Percentiles rank a stretch among this genome's conserved stretches.
These are phyloP conservation scores for Potentilla sterilis DNA, from an alignment of 306 rosid species.

Conservation along the genomic window DNA sequence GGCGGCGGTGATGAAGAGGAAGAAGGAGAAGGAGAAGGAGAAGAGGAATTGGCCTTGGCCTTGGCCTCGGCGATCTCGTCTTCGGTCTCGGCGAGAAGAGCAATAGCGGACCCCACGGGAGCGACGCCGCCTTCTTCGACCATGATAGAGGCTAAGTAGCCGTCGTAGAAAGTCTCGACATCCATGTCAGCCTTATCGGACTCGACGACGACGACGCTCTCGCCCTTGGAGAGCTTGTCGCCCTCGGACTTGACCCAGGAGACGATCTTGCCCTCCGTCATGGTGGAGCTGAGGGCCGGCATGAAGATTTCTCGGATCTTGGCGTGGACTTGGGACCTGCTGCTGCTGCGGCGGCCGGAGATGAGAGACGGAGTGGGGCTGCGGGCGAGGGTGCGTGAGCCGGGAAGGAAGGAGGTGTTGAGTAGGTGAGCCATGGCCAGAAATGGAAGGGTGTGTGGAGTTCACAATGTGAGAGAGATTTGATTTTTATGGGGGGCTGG, in stretches of 20 bases:
- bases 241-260: constrained; percentile 97
- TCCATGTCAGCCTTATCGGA: constrained; percentile 99
- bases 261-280: constrained; percentile 96
- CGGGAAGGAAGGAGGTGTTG: constrained; percentile 51
- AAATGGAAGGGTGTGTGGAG: background rate
- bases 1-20: constrained; percentile 8
- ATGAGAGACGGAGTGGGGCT: background rate
- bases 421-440: constrained; percentile 79
- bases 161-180: constrained; percentile 96
- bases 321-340: constrained; percentile 42
- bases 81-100: constrained; percentile 77
- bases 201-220: constrained; percentile 96
- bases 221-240: constrained; percentile 87
- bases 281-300: constrained; percentile 98
- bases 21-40: constrained; percentile 31
- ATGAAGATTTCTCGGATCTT: constrained; percentile 98
- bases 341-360: constrained; percentile 22
- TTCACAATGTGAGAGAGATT: background rate
- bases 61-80: constrained; percentile 74
- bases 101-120: constrained; percentile 85
- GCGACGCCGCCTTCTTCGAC: constrained; percentile 91
- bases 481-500: background rate
- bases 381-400: constrained; percentile 36
- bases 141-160: constrained; percentile 86
- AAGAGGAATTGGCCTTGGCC: constrained; percentile 53